Base-by-base conservation (phyloP, 345 rosid species). In the Pistacia vera region DNA sequence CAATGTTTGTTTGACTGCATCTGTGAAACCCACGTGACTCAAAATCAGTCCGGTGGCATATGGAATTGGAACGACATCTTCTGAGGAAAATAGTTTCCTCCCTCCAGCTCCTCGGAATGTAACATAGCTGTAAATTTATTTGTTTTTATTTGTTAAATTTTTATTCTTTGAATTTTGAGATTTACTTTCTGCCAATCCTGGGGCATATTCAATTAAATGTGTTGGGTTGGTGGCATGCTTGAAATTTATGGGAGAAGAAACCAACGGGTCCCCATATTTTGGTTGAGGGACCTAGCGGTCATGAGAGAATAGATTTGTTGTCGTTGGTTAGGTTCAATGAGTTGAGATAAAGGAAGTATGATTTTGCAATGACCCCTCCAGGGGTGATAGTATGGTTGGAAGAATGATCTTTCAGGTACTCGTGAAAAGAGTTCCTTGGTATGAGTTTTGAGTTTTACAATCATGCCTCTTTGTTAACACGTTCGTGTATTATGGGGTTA, bases 111-210 rank as follows among this genome's bases (percentile, higher is more conserved):
- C 20, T 4, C 69, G 52, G 25, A 66, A 61, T 86, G 85, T 83
- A 77, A 41, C 79, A 81, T 83, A 78, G 59, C 54, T 77, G 80
- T 75, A 78, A 63, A 68, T 71, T 46, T 18, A 33, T 5, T 35
- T 33, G 52, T 52, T 4, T 52, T n/a, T 62, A 16, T 30, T 4
- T 4, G 38, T 16, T 10, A 61, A 28, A 22, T 61, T 54, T 59
- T 76, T 46, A 56, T 75, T 71, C 70, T 57, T 71, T 60, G 59
- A 81, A 73, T 76, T 75, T 80, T 74, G 64, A 33, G 71, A 35
- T 67, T 66, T 22, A n/a, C 56, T 55, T 54, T 14, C 30, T 9
- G 13, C 22, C 68, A 18, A 16, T 60, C 58, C 38, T 48, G 28
- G 63, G 66, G 35, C 25, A 38, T 25, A 30, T 66, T 6, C 49